phyloP scores from a whole-genome alignment of 805 yeast species.

The Suhomyces sp. region DNA sequence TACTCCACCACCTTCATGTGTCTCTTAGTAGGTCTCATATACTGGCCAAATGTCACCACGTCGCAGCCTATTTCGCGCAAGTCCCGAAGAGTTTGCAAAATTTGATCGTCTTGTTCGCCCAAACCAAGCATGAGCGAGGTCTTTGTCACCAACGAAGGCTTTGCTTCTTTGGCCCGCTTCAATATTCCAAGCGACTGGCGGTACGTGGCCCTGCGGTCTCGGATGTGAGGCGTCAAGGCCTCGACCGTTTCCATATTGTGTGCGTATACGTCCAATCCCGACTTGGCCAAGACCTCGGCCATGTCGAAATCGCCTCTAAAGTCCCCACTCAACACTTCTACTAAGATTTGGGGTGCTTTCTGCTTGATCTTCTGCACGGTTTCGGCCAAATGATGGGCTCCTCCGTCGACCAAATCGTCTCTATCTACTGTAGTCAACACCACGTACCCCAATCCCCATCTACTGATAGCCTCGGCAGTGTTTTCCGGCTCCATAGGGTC shows the following conservation, averaged over 20 bases:
- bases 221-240: slow-evolving; percentile 86
- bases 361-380: slow-evolving; percentile 81
- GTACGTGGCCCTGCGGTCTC: slow-evolving; percentile 96
- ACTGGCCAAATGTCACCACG: slow-evolving; percentile 97
- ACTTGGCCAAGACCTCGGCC: slow-evolving; percentile 74
- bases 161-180: slow-evolving; percentile 73
- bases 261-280: slow-evolving; percentile 94
- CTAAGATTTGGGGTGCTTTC: slow-evolving; percentile 87
- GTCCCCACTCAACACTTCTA: slow-evolving; percentile 93
- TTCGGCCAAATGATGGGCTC: slow-evolving; percentile 84
- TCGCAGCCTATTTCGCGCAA: slow-evolving; percentile 78
- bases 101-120: slow-evolving; percentile 93
- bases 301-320: slow-evolving; percentile 84
- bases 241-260: slow-evolving; percentile 97
- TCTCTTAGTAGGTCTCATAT: slow-evolving; percentile 97
- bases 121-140: slow-evolving; percentile 95
- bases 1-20: slow-evolving; percentile 98
- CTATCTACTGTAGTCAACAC: slow-evolving; percentile 97
- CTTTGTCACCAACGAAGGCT: slow-evolving; percentile 78
- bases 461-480: slow-evolving; percentile 93
- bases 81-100: slow-evolving; percentile 70
- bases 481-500: slow-evolving; percentile 97
- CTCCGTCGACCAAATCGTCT: slow-evolving; percentile 92
- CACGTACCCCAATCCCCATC: slow-evolving; percentile 98
- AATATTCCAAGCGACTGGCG: slow-evolving; percentile 81